A percentile compares a stretch with the other conserved stretches of the same genome.
Evolutionary conservation across 176 grass and related monocot species (phyloP).

Genomic region (Carex myosuroides): DNA sequence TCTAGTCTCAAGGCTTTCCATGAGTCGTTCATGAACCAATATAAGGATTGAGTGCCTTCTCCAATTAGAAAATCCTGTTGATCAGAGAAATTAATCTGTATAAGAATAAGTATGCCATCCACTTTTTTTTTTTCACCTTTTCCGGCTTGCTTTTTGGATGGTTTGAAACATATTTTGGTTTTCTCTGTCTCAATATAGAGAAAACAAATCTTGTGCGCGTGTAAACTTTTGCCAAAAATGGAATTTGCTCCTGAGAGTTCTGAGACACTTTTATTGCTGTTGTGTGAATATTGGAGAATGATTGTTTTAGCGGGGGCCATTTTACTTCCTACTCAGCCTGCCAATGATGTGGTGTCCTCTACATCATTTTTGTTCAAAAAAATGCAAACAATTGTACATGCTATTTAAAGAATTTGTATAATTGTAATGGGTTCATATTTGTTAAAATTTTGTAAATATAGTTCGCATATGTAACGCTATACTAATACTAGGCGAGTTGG

Average conservation of each 20-base stretch:
- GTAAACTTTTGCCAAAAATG: neutral
- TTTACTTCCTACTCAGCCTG: neutral
- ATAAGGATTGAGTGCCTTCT: constrained; percentile 17
- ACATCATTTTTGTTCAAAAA: neutral
- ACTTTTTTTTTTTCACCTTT: neutral
- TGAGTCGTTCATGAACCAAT: constrained; percentile 64
- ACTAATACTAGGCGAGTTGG: too few relatives aligned
- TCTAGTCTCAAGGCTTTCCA: constrained; percentile 56
- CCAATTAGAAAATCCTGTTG: neutral
- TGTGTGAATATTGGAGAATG: neutral
- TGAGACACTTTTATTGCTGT: neutral
- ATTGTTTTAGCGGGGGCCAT: neutral
- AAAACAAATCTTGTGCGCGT: constrained; percentile 1
- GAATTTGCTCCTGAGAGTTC: neutral
- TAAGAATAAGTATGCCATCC: constrained; percentile 13
- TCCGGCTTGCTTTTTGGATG: constrained; percentile 7
- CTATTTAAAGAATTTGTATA: neutral
- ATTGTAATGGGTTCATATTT: neutral
- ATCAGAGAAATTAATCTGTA: neutral
- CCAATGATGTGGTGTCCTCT: too few relatives aligned
- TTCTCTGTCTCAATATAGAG: constrained; percentile 11
- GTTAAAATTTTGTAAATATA: neutral
- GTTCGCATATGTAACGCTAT: neutral
- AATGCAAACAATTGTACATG: neutral
- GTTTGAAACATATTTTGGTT: constrained; percentile 23